A percentile compares a stretch with the other conserved stretches of the same genome.
These are phyloP conservation scores for Rubroshorea leprosula DNA, from an alignment of 345 rosid genomes.

Conservation along the genomic window DNA sequence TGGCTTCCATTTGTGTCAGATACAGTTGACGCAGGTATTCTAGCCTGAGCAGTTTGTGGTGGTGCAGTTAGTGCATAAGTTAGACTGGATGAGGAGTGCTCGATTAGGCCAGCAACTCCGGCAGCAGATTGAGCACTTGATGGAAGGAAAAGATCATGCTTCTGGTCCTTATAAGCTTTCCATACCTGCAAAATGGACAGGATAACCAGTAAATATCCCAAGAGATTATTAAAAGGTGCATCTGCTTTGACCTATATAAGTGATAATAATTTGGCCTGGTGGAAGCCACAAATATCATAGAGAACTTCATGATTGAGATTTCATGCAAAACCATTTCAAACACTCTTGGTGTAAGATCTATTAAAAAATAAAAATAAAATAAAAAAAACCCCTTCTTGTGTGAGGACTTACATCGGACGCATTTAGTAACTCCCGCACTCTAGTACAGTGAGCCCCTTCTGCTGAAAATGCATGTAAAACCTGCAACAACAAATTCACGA, in stretches of 20 bases:
- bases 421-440: conserved; percentile 76
- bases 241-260: too few species aligned
- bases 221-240: background rate
- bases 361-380: too few species aligned
- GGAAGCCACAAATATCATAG: too few species aligned
- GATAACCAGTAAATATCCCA: background rate
- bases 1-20: conserved; percentile 35
- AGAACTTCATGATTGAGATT: too few species aligned
- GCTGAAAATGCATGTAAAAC: conserved; percentile 95
- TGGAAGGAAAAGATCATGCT: conserved; percentile 94
- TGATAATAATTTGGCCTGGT: too few species aligned
- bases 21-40: conserved; percentile 25
- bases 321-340: too few species aligned
- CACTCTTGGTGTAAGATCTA: too few species aligned
- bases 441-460: conserved; percentile 91
- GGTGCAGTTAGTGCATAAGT: conserved; percentile 83
- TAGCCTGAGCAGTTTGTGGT: conserved; percentile 31
- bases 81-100: conserved; percentile 68
- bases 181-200: conserved; percentile 51
- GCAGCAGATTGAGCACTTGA: conserved; percentile 92
- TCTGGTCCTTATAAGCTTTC: conserved; percentile 97
- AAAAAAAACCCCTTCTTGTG: too few species aligned
- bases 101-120: conserved; percentile 95
- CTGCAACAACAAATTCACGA: conserved; percentile 29
- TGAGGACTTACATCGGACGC: conserved; percentile 79